Evolutionary conservation across 2,329 filamentous ascomycete genomes (phyloP), one percentile per base, ranked within the genome.

Genomic region (Lachnellula occidentalis): DNA sequence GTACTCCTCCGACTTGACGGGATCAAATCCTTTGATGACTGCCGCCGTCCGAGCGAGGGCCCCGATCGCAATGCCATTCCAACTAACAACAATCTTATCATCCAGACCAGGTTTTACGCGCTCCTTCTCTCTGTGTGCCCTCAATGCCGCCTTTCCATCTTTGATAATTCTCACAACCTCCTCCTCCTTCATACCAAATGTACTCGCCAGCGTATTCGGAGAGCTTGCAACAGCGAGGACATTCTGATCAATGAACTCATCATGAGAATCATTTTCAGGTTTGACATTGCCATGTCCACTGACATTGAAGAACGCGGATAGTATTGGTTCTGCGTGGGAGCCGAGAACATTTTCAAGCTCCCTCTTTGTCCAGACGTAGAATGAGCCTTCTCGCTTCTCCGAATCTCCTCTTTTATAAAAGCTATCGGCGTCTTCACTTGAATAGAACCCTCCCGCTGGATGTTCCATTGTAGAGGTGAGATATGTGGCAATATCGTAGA

Each of bases 171-270:
- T 76, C 42, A 80, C 76, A 1, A 92, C 82, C 57, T 91, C 86
- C 1, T 83, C 78, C 53, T 85, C 81, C 0, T 85, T 78, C 14
- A 92, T 76, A 1, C 83, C 85, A 63, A 95, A 88, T 62, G 94
- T 86, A 53, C 82, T 81, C 14, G 87, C 86, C 7, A 99, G 76
- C 46, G 87, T 82, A 19, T 79, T 77, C 0, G 84, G 78, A 0
- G 85, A 87, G 57, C 80, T 83, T 36, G 81, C 81, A 24, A 95
- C 79, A 37, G 84, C 83, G 2, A 96, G 73, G 5, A 96, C 91
- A 66, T 97, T 99, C 68, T 95, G 90, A 64, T 92, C 91, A 66
- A 95, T 86, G 57, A 97, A 92, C 66, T 97, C 92, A 67, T 97
- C 92, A 64, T 95, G 88, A 0, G 89, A 86, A 67, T 99, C 94